Evolutionary conservation across 129 eudicot species (phyloP), one percentile per base, ranked within the genome.

Genomic region (Kitagawia praeruptora): DNA sequence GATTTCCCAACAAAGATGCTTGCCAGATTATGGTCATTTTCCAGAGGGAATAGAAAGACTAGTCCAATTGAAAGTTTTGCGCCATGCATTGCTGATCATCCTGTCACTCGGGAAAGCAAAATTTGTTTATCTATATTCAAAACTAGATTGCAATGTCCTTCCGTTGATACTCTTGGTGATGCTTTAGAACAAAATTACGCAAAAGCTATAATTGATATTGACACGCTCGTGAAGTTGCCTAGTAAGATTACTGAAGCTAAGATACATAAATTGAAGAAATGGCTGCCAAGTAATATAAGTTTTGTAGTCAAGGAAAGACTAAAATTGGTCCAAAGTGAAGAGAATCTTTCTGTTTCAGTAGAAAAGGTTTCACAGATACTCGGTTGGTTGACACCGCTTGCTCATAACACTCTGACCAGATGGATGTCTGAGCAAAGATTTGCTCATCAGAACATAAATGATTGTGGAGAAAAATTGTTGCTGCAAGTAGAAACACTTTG

Each of bases 191-290:
- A 61, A 10, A 9, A 0, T 1, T 61, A 61, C 11, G 69, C 69
- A n/a, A 61, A n/a, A 2, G 69, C 34, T n/a, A 61, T 61, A n/a
- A 34, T 25, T n/a, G 69, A 61, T n/a, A 61, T 61, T 25, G 69
- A 61, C 69, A 61, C 69, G 25, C 69, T 61, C 69, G 69, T 61
- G 69, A 61, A n/a, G 34, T n/a, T 61, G 34, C 69, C 69, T 61
- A 61, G 0, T 61, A n/a, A 3, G 69, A 61, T 61, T n/a, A n/a
- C 15, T n/a, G 69, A 61, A n/a, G 37, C 34, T 61, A 61, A 61
- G 28, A n/a, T 61, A 61, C 16, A 3, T n/a, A 4, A 61, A 25
- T 10, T 61, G 67, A 58, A 58, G 67, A 58, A n/a, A 58, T n/a
- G n/a, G 67, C 67, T 58, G 34, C 69, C 69, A 61, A 61, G 67